Base-by-base conservation (phyloP, 352 stramenopile genomes). In the Phytophthora hybrid region DNA sequence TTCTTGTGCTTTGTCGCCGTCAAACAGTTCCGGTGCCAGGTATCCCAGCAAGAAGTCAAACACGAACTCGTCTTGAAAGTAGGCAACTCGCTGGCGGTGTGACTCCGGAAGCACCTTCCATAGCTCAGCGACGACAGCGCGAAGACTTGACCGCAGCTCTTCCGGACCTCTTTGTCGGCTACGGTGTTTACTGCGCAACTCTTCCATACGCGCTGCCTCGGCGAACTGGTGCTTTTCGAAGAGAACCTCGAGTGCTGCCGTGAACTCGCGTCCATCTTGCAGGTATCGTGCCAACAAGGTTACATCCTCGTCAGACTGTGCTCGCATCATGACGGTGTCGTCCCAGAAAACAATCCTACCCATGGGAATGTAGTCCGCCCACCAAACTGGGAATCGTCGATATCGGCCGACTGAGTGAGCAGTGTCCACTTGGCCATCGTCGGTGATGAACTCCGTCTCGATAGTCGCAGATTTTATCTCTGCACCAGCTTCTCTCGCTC, bases 161-260 rank as follows among this genome's bases (percentile, higher is more conserved):
- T 89, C 59, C 4, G 71, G 80, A n/a, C 81, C 75, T 39, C 71
- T 71, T 29, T 81, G 78, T 59, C 69, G 73, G 56, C 80, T 73
- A 14, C 74, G 73, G 53, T 83, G 80, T 32, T 69, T 77, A 58
- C 84, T 93, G 5, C 85, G 85, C 9, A 95, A 69, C 49, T 93
- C 85, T 29, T 85, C 85, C 78, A 93, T 86, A 13, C 88, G 83
- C n/a, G 82, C 83, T 0, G 85, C 89, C 63, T 95, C 88, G 6
- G 87, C 84, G 59, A 93, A 93, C 51, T 90, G 78, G 63, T 93
- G 86, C 61, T 93, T 91, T 26, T 92, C 87, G 53, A 93, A 95
- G 9, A 92, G 85, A 0, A 89, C 77, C 51, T 92, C 88, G 16
- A 93, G 64, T 53, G 82, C 80, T 5, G 82, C 80, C 2, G 60